Base-by-base conservation (phyloP, 2,329 filamentous ascomycete species). In the Colletotrichum liriopes region DNA sequence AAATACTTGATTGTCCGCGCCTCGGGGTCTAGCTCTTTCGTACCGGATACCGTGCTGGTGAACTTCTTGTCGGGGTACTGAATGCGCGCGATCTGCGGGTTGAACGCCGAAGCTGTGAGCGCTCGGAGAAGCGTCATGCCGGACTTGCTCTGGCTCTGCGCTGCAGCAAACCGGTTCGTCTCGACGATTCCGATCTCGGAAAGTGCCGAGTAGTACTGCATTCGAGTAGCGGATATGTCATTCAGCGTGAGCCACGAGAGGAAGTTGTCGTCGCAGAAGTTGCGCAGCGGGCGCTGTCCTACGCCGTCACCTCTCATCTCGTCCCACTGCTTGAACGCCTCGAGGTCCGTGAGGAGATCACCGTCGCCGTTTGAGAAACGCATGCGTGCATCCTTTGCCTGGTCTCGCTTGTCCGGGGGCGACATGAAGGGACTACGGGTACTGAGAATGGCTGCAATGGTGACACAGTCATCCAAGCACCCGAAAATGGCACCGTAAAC, bases 61-160 rank as follows among this genome's bases (percentile, higher is more conserved):
- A 97, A 99, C 82, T 98, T 98, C 85, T 97, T 97, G 83, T 98
- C 94, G 0, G 96, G 96, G 76, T 98, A 94, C 75, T 95, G 93
- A 79, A 99, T 98, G 65, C 95, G 91, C 18, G 95, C 95, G 75
- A 98, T 91, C 82, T 98, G 96, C 0, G 96, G 96, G 39, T 91
- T 89, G 80, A 94, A 94, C 3, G 93, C 91, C 4, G 92, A 92
- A 5, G 93, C 93, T 35, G 94, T 89, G 32, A 95, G 84, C 1
- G 92, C 93, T 29, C 93, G 90, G 26, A 94, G 84, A 35, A 95
- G 86, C 18, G 87, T 81, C 41, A 76, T 76, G 16, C 71, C 67
- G 8, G 73, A 71, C 55, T 76, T 74, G 47, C 82, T 80, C 37
- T 79, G 77, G 72, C 84, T 84, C 29, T 61, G 60, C 14, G 59